These are phyloP conservation scores for Blastobotrys buckinghamii DNA, from an alignment of 1,139 yeast species.

Conservation along the genomic window DNA sequence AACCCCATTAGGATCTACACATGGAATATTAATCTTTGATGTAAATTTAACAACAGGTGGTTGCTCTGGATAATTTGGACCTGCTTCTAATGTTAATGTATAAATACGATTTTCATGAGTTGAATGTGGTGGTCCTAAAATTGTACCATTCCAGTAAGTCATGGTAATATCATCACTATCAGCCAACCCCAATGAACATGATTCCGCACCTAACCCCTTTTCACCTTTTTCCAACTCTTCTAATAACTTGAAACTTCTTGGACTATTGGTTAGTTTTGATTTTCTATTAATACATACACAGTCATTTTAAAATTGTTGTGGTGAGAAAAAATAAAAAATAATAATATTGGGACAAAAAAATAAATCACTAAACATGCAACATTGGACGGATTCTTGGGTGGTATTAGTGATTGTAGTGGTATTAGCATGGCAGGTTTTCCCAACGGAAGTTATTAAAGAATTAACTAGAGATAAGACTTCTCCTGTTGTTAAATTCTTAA, in stretches of 20 bases:
- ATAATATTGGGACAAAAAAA: too few relatives aligned
- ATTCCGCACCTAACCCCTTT: constrained; percentile 94
- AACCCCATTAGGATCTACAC: constrained; percentile 50
- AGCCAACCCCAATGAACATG: constrained; percentile 88
- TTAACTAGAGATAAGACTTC: constrained; percentile 1
- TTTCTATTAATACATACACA: neutral
- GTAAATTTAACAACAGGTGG: constrained; percentile 81
- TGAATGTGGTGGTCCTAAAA: constrained; percentile 94
- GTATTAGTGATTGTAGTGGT: neutral
- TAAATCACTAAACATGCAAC: neutral
- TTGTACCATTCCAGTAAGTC: constrained; percentile 95
- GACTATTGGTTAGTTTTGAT: constrained; percentile 41
- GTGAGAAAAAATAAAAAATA: too few relatives aligned
- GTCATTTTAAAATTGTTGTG: neutral
- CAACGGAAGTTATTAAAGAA: neutral
- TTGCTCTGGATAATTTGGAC: constrained; percentile 74
- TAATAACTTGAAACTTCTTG: constrained; percentile 85
- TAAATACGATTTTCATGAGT: constrained; percentile 92
- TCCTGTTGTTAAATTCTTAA: neutral
- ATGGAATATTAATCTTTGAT: constrained; percentile 83
- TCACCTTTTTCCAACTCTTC: constrained; percentile 98
- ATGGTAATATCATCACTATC: constrained; percentile 86
- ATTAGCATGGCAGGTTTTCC: constrained; percentile 5
- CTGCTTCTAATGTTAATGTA: constrained; percentile 75
- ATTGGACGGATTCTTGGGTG: constrained; percentile 7